Conservation (phyloP, 495 filamentous ascomycete genomes). For the Symbiotaphrina buchneri region DNA sequence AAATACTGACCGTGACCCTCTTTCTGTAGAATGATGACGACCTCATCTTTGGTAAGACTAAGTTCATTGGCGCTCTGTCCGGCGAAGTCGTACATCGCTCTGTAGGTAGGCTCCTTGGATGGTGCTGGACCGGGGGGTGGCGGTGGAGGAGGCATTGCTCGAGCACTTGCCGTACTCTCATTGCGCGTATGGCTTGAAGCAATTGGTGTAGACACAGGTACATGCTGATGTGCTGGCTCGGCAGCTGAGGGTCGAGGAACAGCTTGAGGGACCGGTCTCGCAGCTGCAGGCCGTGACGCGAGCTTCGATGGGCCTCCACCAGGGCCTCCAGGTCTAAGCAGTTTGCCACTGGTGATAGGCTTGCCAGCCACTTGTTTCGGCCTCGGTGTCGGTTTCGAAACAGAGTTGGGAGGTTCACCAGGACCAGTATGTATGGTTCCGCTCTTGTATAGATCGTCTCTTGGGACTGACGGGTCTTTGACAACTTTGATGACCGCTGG, state of each 20-base stretch:
- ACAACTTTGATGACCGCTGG: constrained; percentile 64
- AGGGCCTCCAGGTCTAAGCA: constrained; percentile 78
- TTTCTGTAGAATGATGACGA: constrained; percentile 71
- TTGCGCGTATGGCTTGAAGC: constrained; percentile 30
- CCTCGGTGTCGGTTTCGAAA: constrained; percentile 68
- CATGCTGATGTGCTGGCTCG: constrained; percentile 9
- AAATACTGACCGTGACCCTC: constrained; percentile 61
- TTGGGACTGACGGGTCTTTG: constrained; percentile 53
- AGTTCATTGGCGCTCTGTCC: constrained; percentile 64
- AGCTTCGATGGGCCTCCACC: constrained; percentile 56
- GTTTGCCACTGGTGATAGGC: constrained; percentile 75
- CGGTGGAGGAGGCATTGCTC: constrained; percentile 38
- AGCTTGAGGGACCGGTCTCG: constrained; percentile 12
- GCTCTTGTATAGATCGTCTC: constrained; percentile 81
- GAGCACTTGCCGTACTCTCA: constrained; percentile 25
- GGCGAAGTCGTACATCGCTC: constrained; percentile 72
- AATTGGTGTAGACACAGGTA: constrained; percentile 21
- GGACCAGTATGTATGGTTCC: constrained; percentile 66
- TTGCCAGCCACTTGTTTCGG: constrained; percentile 63
- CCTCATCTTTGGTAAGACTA: constrained; percentile 47
- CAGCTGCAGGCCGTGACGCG: constrained; percentile 26
- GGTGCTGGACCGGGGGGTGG: constrained; percentile 43
- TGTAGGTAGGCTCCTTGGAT: constrained; percentile 50
- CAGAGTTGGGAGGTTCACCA: constrained; percentile 66
- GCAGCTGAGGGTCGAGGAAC: constrained; percentile 13